These are phyloP conservation scores for Paramyrothecium roridum DNA, from an alignment of 2,329 filamentous ascomycete species.

Conservation along the genomic window DNA sequence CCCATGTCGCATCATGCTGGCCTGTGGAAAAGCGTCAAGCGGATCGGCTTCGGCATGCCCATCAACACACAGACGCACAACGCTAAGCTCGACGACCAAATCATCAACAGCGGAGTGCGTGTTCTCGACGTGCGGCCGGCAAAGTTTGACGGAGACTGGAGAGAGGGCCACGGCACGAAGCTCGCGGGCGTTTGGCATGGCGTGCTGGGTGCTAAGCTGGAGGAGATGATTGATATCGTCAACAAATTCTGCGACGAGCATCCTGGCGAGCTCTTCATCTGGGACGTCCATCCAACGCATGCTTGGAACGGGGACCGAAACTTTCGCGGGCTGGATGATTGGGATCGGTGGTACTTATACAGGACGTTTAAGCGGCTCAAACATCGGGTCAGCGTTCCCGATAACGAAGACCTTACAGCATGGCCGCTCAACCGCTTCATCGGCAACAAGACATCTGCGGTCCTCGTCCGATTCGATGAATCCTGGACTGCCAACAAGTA, in stretches of 20 bases:
- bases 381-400: constrained; percentile 14
- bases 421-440: constrained; percentile 21
- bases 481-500: constrained; percentile 11
- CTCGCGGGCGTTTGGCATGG: constrained; percentile 16
- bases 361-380: constrained; percentile 15
- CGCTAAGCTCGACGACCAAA: constrained; percentile 16
- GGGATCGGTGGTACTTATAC: constrained; percentile 12
- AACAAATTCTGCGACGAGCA: constrained; percentile 22
- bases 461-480: constrained; percentile 23
- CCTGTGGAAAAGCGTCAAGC: constrained; percentile 12
- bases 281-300: constrained; percentile 20
- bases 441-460: constrained; percentile 14
- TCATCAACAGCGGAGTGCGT: constrained; percentile 21
- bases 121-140: constrained; percentile 25
- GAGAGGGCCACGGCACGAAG: constrained; percentile 15
- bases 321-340: constrained; percentile 1
- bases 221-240: constrained; percentile 21
- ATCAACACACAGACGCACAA: constrained; percentile 21
- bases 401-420: constrained; percentile 18
- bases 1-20: constrained; percentile 28
- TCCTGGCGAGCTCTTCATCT: constrained; percentile 30
- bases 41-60: constrained; percentile 5
- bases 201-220: constrained; percentile 16
- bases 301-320: constrained; percentile 1
- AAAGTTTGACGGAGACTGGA: constrained; percentile 2